phyloP scores from a whole-genome alignment of 1,139 yeast species.

The Pichia sp. region DNA sequence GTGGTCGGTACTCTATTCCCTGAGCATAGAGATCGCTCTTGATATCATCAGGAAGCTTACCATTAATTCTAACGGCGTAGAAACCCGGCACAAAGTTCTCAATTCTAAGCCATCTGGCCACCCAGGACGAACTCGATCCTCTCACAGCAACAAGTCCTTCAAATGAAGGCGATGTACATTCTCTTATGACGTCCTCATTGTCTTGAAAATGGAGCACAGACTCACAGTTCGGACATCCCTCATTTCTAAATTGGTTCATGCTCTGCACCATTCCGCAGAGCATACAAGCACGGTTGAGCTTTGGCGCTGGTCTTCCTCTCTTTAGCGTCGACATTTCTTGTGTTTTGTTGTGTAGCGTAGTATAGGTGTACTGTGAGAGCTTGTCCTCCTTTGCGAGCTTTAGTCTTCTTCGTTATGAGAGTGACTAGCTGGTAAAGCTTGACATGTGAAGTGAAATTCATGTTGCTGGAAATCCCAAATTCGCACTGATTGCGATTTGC shows the following conservation, averaged over 20 bases:
- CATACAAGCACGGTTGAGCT: constrained; percentile 94
- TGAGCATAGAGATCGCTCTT: constrained; percentile 64
- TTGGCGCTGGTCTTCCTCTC: constrained; percentile 30
- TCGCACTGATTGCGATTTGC: no score
- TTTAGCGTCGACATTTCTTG: constrained; percentile 17
- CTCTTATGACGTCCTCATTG: constrained; percentile 75
- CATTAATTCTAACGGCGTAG: constrained; percentile 90
- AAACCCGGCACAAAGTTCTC: constrained; percentile 86
- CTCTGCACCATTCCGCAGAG: constrained; percentile 90
- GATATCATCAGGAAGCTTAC: constrained; percentile 83
- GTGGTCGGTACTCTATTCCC: constrained; percentile 80
- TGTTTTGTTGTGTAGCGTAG: no score
- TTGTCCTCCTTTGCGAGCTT: no score
- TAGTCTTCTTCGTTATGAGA: no score
- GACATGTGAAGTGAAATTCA: no score
- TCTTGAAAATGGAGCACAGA: constrained; percentile 66
- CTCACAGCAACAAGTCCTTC: constrained; percentile 94
- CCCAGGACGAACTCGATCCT: constrained; percentile 88
- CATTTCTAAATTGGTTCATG: constrained; percentile 58
- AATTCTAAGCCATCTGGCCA: constrained; percentile 91
- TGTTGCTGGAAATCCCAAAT: no score
- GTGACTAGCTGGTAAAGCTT: no score
- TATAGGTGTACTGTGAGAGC: no score
- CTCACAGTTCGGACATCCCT: constrained; percentile 98
- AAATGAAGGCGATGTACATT: constrained; percentile 93